Conservation (phyloP, 805 yeast species). For the Candida maltosa region DNA sequence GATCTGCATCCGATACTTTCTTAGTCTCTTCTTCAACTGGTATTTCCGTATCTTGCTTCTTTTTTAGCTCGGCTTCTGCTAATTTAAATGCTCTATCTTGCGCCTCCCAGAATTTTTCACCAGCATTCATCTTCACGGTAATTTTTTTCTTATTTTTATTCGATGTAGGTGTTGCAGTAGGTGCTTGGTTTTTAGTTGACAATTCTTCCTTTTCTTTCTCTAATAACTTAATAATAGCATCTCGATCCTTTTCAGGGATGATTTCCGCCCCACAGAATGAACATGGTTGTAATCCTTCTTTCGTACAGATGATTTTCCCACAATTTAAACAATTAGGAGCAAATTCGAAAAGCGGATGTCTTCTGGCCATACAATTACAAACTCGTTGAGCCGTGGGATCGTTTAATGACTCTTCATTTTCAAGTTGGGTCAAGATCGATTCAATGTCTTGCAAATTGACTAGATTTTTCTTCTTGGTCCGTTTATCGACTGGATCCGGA, state of each 20-base stretch:
- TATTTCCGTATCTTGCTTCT: slow-evolving; percentile 18
- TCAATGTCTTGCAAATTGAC: slow-evolving; percentile 65
- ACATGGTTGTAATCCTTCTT: slow-evolving; percentile 91
- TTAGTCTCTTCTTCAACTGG: slow-evolving; percentile 34
- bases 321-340: slow-evolving; percentile 94
- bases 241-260: slow-evolving; percentile 58
- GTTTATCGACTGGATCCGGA: slow-evolving; percentile 20
- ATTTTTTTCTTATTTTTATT: slow-evolving; percentile 39
- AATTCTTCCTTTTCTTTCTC: slow-evolving; percentile 48
- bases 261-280: slow-evolving; percentile 73
- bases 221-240: slow-evolving; percentile 51
- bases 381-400: slow-evolving; percentile 17
- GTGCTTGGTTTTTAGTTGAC: slow-evolving; percentile 15
- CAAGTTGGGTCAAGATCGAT: slow-evolving; percentile 53
- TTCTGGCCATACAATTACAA: slow-evolving; percentile 83
- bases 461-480: slow-evolving; percentile 42
- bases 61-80: slow-evolving; percentile 45
- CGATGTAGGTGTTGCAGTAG: slow-evolving; percentile 11
- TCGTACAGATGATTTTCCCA: slow-evolving; percentile 87
- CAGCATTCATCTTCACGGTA: slow-evolving; percentile 52
- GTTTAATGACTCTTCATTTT: slow-evolving; percentile 17
- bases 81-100: slow-evolving; percentile 63
- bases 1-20: slow-evolving; percentile 52
- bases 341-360: slow-evolving; percentile 83
- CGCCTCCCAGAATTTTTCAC: slow-evolving; percentile 62